phyloP scores from a whole-genome alignment of 2,329 filamentous ascomycete species.

The Ophiostoma ips region DNA sequence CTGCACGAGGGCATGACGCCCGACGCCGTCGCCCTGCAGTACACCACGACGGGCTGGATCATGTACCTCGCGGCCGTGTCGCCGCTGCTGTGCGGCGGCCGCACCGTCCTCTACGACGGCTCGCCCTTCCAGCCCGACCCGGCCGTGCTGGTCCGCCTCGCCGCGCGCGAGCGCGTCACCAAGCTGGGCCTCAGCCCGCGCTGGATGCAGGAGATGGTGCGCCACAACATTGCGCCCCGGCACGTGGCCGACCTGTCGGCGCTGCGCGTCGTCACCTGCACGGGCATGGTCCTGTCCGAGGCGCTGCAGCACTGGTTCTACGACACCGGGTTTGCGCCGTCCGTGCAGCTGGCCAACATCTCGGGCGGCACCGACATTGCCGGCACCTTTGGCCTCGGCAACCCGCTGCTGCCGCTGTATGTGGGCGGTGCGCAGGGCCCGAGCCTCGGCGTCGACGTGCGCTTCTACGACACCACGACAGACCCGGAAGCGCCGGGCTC shows the following conservation, averaged over 20 bases:
- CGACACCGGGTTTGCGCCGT: conserved; percentile 52
- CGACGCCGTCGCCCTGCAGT: conserved; percentile 35
- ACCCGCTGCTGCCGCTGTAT: conserved; percentile 54
- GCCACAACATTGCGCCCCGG: conserved; percentile 46
- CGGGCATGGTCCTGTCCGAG: conserved; percentile 70
- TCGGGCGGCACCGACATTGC: conserved; percentile 66
- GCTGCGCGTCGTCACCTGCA: conserved; percentile 51
- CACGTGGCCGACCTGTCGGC: conserved; percentile 47
- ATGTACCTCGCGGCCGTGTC: conserved; percentile 61
- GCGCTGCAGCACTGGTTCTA: conserved; percentile 69
- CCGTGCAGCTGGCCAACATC: conserved; percentile 57
- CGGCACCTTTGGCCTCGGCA: conserved; percentile 48
- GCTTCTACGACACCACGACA: conserved; percentile 50
- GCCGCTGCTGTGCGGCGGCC: conserved; percentile 44
- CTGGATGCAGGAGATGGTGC: conserved; percentile 61
- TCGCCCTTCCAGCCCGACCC: conserved; percentile 63
- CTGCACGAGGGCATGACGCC: conserved; percentile 31
- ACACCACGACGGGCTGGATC: conserved; percentile 69
- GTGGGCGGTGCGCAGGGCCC: conserved; percentile 39
- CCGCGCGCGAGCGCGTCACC: conserved; percentile 51
- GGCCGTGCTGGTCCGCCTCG: conserved; percentile 46
- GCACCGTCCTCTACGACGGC: conserved; percentile 65
- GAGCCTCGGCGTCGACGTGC: conserved; percentile 35
- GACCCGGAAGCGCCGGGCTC: conserved; percentile 24
- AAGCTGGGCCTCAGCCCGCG: conserved; percentile 63